Percentiles rank a stretch among this genome's conserved stretches.
These are phyloP conservation scores for Chrysoporthe deuterocubensis DNA, from an alignment of 2,329 filamentous ascomycete species.

Conservation along the genomic window DNA sequence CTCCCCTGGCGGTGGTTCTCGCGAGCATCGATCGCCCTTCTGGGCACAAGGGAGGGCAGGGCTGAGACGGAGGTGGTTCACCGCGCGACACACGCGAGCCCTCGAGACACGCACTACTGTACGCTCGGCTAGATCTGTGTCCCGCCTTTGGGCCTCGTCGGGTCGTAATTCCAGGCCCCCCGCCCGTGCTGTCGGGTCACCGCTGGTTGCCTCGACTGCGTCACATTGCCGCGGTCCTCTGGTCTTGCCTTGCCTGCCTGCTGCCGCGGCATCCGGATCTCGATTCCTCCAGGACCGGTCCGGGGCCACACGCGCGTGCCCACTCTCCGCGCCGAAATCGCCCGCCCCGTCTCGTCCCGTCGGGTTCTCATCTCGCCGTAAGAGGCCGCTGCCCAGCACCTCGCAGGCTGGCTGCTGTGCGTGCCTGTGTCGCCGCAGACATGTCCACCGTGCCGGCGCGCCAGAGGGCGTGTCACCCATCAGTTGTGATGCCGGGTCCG, in stretches of 20 bases:
- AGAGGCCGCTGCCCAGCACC: too few species aligned
- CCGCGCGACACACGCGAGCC: not conserved
- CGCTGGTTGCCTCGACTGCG: not conserved
- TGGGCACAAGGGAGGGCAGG: too few species aligned
- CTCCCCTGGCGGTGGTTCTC: not conserved
- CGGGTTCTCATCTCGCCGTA: too few species aligned
- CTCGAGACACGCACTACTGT: not conserved
- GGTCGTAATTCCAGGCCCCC: not conserved
- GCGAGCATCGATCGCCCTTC: not conserved
- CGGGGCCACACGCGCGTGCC: not conserved
- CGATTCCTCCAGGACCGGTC: not conserved
- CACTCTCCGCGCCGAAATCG: not conserved
- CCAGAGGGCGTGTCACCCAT: not conserved
- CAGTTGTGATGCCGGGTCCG: not conserved
- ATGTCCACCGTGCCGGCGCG: too few species aligned
- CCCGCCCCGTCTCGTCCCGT: not conserved
- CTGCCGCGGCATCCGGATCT: conserved; percentile 3
- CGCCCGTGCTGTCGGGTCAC: not conserved
- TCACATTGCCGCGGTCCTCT: not conserved
- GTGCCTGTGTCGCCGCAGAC: not conserved
- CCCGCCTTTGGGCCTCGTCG: not conserved
- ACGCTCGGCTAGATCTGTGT: not conserved
- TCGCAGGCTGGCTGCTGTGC: not conserved
- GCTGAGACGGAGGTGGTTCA: too few species aligned
- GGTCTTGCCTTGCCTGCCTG: not conserved